Conservation (phyloP, 768 basidiomycete species). For the Termitomyces sp. region DNA sequence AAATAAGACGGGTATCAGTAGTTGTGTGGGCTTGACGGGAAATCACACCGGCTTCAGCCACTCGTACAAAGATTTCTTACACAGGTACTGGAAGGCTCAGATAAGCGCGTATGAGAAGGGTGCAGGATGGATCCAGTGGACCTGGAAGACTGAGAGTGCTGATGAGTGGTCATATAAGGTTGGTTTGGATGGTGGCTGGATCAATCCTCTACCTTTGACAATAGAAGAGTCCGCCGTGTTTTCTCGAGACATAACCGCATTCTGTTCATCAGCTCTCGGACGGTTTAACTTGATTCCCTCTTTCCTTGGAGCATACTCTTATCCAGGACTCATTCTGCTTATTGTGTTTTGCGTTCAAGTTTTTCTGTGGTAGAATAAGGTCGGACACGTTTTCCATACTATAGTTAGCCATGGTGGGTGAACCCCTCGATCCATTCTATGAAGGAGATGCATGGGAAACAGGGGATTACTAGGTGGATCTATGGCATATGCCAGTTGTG, state of each 20-base stretch:
- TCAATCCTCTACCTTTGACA: too few species aligned
- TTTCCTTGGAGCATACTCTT: neutral
- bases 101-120: constrained; percentile 64
- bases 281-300: neutral
- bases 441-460: too few species aligned
- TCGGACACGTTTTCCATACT: too few species aligned
- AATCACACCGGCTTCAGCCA: constrained; percentile 70
- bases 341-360: neutral
- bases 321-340: neutral
- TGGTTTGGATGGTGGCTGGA: constrained; percentile 82
- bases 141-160: constrained; percentile 79
- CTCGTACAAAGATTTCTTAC: constrained; percentile 76
- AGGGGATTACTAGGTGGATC: too few species aligned
- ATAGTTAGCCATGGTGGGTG: too few species aligned
- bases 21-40: constrained; percentile 72
- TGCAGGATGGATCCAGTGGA: constrained; percentile 77
- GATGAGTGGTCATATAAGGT: constrained; percentile 91
- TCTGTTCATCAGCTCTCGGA: neutral
- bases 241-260: too few species aligned
- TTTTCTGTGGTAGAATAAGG: neutral
- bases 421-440: too few species aligned
- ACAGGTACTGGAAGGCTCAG: constrained; percentile 84
- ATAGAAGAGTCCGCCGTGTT: too few species aligned
- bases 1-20: too few species aligned
- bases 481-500: too few species aligned